Evolutionary conservation across 495 filamentous ascomycete species (phyloP).

Genomic region (Aspergillus olivimuriae): DNA sequence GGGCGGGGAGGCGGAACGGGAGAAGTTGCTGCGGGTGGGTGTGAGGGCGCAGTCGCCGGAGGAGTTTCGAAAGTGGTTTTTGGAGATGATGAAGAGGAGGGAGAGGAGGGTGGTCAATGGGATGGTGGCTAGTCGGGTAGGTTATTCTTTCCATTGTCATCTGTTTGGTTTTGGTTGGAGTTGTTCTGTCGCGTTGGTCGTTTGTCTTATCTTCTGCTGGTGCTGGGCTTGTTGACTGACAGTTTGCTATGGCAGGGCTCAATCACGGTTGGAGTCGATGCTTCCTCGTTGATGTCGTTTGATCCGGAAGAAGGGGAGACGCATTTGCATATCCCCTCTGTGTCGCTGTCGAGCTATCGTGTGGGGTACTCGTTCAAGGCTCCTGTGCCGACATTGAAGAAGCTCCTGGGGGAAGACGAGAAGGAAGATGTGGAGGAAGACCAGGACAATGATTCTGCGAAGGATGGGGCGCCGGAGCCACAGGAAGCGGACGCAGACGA

Average conservation of each 20-base stretch:
- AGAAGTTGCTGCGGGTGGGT: conserved; percentile 31
- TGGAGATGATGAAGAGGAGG: conserved; percentile 39
- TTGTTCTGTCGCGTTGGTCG: background rate
- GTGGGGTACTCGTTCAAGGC: conserved; percentile 31
- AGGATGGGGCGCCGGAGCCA: conserved; percentile 3
- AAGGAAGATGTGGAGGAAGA: conserved; percentile 18
- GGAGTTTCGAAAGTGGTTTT: conserved; percentile 46
- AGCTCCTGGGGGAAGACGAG: conserved; percentile 11
- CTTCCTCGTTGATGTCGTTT: conserved; percentile 27
- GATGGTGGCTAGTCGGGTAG: conserved; percentile 39
- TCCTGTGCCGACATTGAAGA: conserved; percentile 23
- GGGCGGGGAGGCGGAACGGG: conserved; percentile 20
- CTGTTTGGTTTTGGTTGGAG: conserved; percentile 1
- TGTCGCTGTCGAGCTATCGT: conserved; percentile 17
- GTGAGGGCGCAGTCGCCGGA: conserved; percentile 37
- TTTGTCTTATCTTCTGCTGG: no score
- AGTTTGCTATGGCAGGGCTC: conserved; percentile 21
- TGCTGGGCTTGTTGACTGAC: conserved; percentile 3
- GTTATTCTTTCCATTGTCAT: conserved; percentile 9
- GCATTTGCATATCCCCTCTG: conserved; percentile 23
- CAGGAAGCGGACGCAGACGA: conserved; percentile 1
- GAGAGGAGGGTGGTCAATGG: conserved; percentile 36
- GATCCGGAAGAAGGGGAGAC: conserved; percentile 26
- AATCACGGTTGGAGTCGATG: conserved; percentile 37
- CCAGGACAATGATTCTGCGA: conserved; percentile 4